Base-by-base conservation (phyloP, 2,329 filamentous ascomycete species). In the Penicillium vulpinum region DNA sequence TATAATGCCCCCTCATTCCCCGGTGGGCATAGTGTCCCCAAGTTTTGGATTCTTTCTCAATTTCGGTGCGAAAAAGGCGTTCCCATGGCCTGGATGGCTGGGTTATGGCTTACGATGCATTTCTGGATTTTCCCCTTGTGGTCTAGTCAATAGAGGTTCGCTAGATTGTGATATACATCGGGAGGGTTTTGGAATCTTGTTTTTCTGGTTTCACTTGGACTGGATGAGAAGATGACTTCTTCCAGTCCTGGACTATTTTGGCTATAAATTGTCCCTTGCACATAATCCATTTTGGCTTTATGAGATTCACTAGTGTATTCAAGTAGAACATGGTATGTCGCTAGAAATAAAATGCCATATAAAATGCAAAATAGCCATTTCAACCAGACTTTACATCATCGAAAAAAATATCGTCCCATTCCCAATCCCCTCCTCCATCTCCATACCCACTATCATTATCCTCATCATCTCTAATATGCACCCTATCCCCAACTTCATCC, bases 21-120 rank as follows among this genome's bases (percentile, higher is more conserved):
- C 18, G 24, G 24, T 38, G 51, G 51, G 43, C 48, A 46, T 45
- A 22, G n/a, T 18, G 35, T 48, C 47, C 35, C 40, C 51, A 53
- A 33, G 16, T 51, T 56, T 56, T 46, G 54, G 24, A 44, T 52
- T 41, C 40, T 54, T 29, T 48, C 31, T 44, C 33, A 3, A 45
- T 39, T 51, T 56, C 18, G 24, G 46, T 55, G 51, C 43, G 50
- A 48, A 56, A 51, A 56, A 51, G 53, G 53, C 53, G 53, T 56
- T 56, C 26, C 40, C 40, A 39, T 43, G 21, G 48, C 24, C 28
- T 28, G 26, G 4, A 39, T 45, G 46, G 28, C 43, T 38, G 10
- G 44, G 18, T 22, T 33, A 51, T 51, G 47, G 47, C 47, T 44
- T 33, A 56, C 24, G 47, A 56, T 56, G 40, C 53, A 56, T 54